A percentile compares a stretch with the other conserved stretches of the same genome.
Conservation (phyloP, 352 stramenopile species). For the Pythium dissotocum region DNA sequence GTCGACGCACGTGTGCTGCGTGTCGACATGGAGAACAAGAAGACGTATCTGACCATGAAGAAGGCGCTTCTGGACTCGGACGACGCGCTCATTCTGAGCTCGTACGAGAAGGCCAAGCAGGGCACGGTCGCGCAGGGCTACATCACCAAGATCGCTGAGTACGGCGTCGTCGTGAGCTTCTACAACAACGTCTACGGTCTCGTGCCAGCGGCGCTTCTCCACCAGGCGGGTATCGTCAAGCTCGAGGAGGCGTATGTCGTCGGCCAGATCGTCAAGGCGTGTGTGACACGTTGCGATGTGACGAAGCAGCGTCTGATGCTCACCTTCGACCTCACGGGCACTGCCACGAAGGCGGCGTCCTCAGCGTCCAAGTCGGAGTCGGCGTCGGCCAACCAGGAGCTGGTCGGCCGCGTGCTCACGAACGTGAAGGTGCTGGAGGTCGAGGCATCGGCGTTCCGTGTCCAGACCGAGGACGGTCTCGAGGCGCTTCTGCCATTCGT, state of each 20-base stretch:
- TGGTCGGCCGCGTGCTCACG: slow-evolving; percentile 59
- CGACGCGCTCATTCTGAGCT: slow-evolving; percentile 72
- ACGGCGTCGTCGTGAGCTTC: slow-evolving; percentile 94
- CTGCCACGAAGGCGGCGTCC: slow-evolving; percentile 27
- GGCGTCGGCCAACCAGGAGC: slow-evolving; percentile 24
- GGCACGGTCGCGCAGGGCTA: slow-evolving; percentile 87
- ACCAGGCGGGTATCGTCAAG: slow-evolving; percentile 79
- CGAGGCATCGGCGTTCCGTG: slow-evolving; percentile 62
- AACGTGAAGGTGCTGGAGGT: slow-evolving; percentile 74
- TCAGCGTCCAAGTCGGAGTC: neutral
- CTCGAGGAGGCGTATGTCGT: slow-evolving; percentile 83
- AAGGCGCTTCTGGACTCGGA: slow-evolving; percentile 72
- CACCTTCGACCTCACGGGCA: slow-evolving; percentile 67
- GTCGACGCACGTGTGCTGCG: slow-evolving; percentile 82
- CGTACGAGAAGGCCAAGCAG: slow-evolving; percentile 69
- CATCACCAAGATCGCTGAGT: slow-evolving; percentile 93
- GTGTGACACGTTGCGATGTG: slow-evolving; percentile 73
- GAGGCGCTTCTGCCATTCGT: slow-evolving; percentile 79
- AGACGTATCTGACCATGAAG: slow-evolving; percentile 92
- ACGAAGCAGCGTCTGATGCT: slow-evolving; percentile 86
- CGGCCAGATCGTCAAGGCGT: slow-evolving; percentile 85
- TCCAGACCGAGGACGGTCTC: slow-evolving; percentile 74
- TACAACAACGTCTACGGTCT: slow-evolving; percentile 95
- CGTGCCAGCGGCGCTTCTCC: slow-evolving; percentile 85
- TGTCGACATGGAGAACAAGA: slow-evolving; percentile 90